Evolutionary conservation across 2,329 filamentous ascomycete species (phyloP), one percentile per base, ranked within the genome.

Genomic region (Periconia sp.): DNA sequence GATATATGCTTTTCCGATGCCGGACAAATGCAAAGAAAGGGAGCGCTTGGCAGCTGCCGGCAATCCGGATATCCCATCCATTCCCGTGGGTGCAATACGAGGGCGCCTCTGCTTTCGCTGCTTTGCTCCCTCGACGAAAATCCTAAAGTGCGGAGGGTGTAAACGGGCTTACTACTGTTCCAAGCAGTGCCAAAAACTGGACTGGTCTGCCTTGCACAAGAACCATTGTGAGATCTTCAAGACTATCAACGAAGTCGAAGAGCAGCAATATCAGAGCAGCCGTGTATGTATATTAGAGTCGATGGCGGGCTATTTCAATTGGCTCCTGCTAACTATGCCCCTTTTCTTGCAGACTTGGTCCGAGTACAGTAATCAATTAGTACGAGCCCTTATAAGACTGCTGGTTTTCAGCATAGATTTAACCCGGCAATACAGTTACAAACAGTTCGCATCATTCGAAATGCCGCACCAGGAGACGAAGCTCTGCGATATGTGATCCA

Each of bases 141-240:
- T 59, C 8, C 46, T 64, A 2, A 59, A 58, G 47, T 60, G 59
- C 43, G 52, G 47, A 6, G 57, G 45, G 9, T 64, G 61, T 45
- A 59, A 50, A 43, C 49, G 59, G 3, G 61, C 56, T 14, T 55
- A 53, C 11, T 64, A 64, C 33, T 64, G 59, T 41, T 64, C 61
- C 2, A 55, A 57, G 35, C 48, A 54, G 30, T 64, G 61, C 41
- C 61, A 64, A 52, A 62, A 58, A 45, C 47, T 62, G 3, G 61
- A 64, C 42, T 64, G 61, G 61, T 42, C 42, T 2, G 41, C 53
- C 3, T 19, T 53, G 11, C 61, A 64, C 35, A 64, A 64, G 48
- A 57, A 57, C 6, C 57, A 62, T 33, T 64, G 61, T 49, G 58
- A 61, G 44, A 48, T 59, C 18, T 53, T 63, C 19, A 48, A 54